phyloP scores from a whole-genome alignment of 352 stramenopile genomes.

The Phytophthora vignae region DNA sequence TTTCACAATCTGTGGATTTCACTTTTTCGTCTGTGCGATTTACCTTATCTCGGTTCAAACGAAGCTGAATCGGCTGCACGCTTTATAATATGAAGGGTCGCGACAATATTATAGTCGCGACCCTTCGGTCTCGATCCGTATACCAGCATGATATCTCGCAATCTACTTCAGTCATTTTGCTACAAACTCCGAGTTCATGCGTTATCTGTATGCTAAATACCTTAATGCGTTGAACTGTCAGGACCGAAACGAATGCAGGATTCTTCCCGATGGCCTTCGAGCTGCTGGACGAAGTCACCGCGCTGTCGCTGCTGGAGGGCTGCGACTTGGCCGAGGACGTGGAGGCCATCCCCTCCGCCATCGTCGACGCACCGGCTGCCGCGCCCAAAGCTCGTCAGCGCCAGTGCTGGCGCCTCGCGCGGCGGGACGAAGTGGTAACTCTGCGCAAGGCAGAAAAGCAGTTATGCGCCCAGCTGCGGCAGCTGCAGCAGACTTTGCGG shows the following conservation, averaged over 20 bases:
- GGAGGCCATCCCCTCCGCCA: constrained; percentile 18
- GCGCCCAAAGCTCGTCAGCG: background rate
- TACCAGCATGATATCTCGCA: background rate
- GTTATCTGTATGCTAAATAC: background rate
- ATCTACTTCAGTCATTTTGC: background rate
- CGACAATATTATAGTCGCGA: too few relatives aligned
- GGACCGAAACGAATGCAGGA: too few relatives aligned
- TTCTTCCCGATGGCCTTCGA: background rate
- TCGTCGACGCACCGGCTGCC: background rate
- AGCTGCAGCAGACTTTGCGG: constrained; percentile 18
- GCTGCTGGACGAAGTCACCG: constrained; percentile 20
- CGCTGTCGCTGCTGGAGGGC: constrained; percentile 29
- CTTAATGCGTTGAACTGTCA: background rate
- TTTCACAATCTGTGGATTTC: too few relatives aligned
- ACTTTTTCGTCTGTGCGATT: too few relatives aligned
- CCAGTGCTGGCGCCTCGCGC: constrained; percentile 16
- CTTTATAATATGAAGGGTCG: too few relatives aligned
- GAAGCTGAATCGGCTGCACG: too few relatives aligned
- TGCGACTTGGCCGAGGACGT: constrained; percentile 31
- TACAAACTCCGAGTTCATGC: background rate
- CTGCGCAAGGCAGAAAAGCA: constrained; percentile 20
- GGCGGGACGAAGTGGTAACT: constrained; percentile 16
- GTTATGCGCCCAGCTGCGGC: constrained; percentile 12
- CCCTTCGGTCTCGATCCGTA: too few relatives aligned
- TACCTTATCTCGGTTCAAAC: too few relatives aligned